Evolutionary conservation across 2,329 filamentous ascomycete genomes (phyloP), one percentile per base, ranked within the genome.

Genomic region (Ophiostoma montium): DNA sequence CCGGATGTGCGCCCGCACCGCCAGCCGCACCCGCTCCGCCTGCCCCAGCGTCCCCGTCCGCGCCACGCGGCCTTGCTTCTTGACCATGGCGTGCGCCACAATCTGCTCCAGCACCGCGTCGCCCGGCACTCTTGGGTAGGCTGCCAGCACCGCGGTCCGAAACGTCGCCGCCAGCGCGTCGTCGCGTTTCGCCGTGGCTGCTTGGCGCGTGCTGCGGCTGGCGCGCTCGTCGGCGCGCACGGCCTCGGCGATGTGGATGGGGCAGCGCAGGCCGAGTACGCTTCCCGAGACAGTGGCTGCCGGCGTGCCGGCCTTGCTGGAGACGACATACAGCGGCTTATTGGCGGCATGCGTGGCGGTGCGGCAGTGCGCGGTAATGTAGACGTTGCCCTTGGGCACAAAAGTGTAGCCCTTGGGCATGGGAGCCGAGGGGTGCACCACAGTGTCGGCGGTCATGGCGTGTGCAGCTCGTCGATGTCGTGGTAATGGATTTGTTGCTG

Each of bases 1-100:
- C 7, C 73, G 63, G 5, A 71, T 63, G 53, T 75, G 68, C 3
- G 73, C 72, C 19, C 65, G 58, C 12, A 75, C 70, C 2, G 70
- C 73, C 21, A 74, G 61, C 42, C 59, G 55, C 5, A 67, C 70
- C 53, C 66, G 72, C 13, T 62, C 56, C 7, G 60, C 57, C 33
- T 70, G 42, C 0, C 59, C 57, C 6, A 72, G 56, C 41, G 53
- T 67, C 2, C 58, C 58, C 2, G 66, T 68, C 46, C 72, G 60
- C 3, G 72, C 73, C 1, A 76, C 72, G 10, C 72, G 62, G 2
- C 70, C 58, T 19, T 63, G 54, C 57, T 74, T 76, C 54, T 61
- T 56, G 53, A 71, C 9, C 39, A 42, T 66, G 0, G 71, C 63
- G 36, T 67, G 66, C 36, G 54, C 59, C 3, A 72, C 54, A 12